Percentiles rank a stretch among this genome's conserved stretches.
phyloP scores from a whole-genome alignment of 1,284 basidiomycete genomes.

The Ganoderma lingzhi region DNA sequence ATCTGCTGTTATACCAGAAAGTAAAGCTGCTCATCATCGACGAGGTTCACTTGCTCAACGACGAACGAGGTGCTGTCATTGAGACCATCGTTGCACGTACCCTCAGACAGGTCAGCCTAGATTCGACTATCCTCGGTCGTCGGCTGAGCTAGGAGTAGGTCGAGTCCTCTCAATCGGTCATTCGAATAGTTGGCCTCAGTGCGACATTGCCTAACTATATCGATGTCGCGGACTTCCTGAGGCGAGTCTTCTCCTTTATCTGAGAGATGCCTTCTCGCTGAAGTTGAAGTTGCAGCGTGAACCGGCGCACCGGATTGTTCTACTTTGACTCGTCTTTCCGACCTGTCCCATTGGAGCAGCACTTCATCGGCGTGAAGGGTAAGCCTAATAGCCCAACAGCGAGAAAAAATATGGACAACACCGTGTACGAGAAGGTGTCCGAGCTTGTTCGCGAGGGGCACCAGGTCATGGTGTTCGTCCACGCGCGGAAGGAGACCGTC shows the following conservation, averaged over 20 bases:
- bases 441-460: slow-evolving; percentile 89
- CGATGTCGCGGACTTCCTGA: slow-evolving; percentile 96
- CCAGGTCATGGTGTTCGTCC: slow-evolving; percentile 99
- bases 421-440: slow-evolving; percentile 91
- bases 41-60: slow-evolving; percentile 97
- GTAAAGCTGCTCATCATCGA: slow-evolving; percentile 97
- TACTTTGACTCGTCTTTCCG: slow-evolving; percentile 99
- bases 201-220: slow-evolving; percentile 98
- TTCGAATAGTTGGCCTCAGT: slow-evolving; percentile 98
- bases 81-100: slow-evolving; percentile 99
- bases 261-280: background rate
- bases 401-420: slow-evolving; percentile 90
- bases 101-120: slow-evolving; percentile 74
- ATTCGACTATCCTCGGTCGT: slow-evolving; percentile 3
- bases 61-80: slow-evolving; percentile 98
- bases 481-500: slow-evolving; percentile 98
- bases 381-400: slow-evolving; percentile 81
- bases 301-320: slow-evolving; percentile 91
- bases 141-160: slow-evolving; percentile 60
- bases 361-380: slow-evolving; percentile 96
- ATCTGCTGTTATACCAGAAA: slow-evolving; percentile 58
- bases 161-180: slow-evolving; percentile 96
- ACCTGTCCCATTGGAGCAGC: slow-evolving; percentile 97
- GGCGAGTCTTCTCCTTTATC: slow-evolving; percentile 53
- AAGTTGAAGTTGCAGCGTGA: slow-evolving; percentile 65